phyloP scores from a whole-genome alignment of 2,329 filamentous ascomycete genomes.

The Paracorniculantispora psalliotae region DNA sequence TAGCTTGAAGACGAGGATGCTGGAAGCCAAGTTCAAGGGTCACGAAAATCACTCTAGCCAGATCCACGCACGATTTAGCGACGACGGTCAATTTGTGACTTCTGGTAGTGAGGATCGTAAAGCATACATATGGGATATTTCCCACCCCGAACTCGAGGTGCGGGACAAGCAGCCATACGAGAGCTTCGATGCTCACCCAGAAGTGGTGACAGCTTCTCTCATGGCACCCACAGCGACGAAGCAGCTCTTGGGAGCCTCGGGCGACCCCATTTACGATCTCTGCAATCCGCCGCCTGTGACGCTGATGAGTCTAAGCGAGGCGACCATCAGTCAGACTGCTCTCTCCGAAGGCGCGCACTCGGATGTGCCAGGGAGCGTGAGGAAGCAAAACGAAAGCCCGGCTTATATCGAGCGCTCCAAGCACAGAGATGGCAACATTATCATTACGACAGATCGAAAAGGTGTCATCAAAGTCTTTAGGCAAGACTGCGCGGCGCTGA shows the following conservation, averaged over 20 bases:
- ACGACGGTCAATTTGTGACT: constrained; percentile 80
- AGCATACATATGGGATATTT: constrained; percentile 78
- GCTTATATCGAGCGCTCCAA: constrained; percentile 70
- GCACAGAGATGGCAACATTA: constrained; percentile 80
- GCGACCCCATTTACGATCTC: constrained; percentile 91
- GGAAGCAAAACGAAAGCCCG: constrained; percentile 62
- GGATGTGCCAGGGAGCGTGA: constrained; percentile 29
- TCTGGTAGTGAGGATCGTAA: constrained; percentile 90
- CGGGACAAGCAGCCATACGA: constrained; percentile 80
- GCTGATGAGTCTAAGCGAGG: constrained; percentile 68
- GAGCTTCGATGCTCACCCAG: constrained; percentile 83
- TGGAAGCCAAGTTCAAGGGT: constrained; percentile 87
- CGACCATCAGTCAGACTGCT: constrained; percentile 37
- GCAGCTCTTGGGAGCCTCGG: constrained; percentile 71
- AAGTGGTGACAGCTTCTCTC: constrained; percentile 83
- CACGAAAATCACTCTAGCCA: constrained; percentile 88
- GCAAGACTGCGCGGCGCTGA: constrained; percentile 83
- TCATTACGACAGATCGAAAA: constrained; percentile 83
- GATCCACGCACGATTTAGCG: constrained; percentile 83
- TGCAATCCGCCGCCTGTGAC: constrained; percentile 92
- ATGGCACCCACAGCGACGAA: constrained; percentile 77
- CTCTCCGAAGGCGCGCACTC: constrained; percentile 32
- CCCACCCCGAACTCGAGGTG: constrained; percentile 51
- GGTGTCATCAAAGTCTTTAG: constrained; percentile 92
- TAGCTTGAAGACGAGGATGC: constrained; percentile 74